Base-by-base conservation (phyloP, 2,329 filamentous ascomycete genomes). In the Cytospora chrysosperma region DNA sequence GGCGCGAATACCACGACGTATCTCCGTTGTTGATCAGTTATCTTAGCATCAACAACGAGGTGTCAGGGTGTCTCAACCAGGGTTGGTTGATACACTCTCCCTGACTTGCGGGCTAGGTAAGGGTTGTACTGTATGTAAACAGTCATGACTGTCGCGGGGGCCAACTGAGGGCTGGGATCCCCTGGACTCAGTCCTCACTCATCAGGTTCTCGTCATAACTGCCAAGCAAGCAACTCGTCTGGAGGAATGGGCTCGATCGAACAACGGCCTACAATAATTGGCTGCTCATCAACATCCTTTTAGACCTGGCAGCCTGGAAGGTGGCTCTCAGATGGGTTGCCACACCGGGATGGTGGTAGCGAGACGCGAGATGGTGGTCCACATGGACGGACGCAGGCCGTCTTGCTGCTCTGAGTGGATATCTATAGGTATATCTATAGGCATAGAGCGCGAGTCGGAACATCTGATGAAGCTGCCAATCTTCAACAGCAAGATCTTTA, bases 291-390 rank as follows among this genome's bases (percentile, higher is more conserved):
- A 53, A 51, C 26, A 26, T 51, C 47, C 28, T 59, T 55, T 27
- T 55, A 55, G 58, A 32, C 58, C 37, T 19, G 19, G 13, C 32
- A 34, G 32, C 32, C 5, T 15, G 32, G 32, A 12, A 15, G 32
- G 32, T 34, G 8, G 32, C 32, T 34, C 32, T 34, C 32, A 34
- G 12, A 9, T 13, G 21, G n/a, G 61, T 57, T 61, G 64, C 60
- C 57, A 61, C 61, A 51, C 53, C 61, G 61, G 60, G 21, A 57
- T 58, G 60, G 56, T 62, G 43, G 26, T 53, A 34, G 37, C 37
- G 27, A 53, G 17, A 53, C 47, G 50, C 17, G 28, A 49, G n/a
- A 58, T 34, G 28, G n/a, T 47, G 55, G 55, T 47, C 43, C 21
- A 47, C 43, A 47, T 24, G 24, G 5, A 24, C 9, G n/a, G 17